A percentile compares a stretch with the other conserved stretches of the same genome.
These are phyloP conservation scores for Penicillium longicatenatum DNA, from an alignment of 495 filamentous ascomycete species.

Conservation along the genomic window DNA sequence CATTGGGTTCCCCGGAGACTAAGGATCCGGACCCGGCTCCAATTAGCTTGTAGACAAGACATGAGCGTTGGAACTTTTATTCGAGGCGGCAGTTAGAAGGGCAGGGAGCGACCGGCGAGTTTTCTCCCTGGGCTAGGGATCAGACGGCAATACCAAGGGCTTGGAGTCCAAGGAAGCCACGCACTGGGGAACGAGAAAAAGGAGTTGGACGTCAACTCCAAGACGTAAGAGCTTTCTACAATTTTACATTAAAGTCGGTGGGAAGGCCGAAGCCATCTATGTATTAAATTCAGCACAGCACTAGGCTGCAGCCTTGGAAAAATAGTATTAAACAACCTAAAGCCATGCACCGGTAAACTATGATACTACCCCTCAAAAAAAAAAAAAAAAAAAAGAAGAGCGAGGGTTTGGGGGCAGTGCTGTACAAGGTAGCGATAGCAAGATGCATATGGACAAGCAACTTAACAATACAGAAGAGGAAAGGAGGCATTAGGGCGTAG, in stretches of 20 bases:
- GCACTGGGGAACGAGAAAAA: not conserved
- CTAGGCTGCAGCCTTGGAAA: slow-evolving; percentile 10
- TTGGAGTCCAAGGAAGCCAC: not conserved
- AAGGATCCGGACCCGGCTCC: not conserved
- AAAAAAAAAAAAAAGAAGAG: slow-evolving; percentile 20
- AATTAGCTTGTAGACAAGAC: not conserved
- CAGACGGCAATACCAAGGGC: not conserved
- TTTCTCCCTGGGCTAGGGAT: not conserved
- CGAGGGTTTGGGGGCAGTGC: slow-evolving; percentile 12
- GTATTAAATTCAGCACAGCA: slow-evolving; percentile 13
- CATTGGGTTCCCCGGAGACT: slow-evolving; percentile 8
- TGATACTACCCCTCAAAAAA: slow-evolving; percentile 15
- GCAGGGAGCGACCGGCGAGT: not conserved
- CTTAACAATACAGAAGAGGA: slow-evolving; percentile 29
- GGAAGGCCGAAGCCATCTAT: not conserved
- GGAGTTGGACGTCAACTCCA: not conserved
- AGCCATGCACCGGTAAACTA: slow-evolving; percentile 25
- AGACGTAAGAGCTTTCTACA: not conserved
- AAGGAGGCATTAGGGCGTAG: slow-evolving; percentile 30
- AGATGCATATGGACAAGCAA: slow-evolving; percentile 31
- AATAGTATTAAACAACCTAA: slow-evolving; percentile 38
- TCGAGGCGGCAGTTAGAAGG: not conserved
- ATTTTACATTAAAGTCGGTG: no score
- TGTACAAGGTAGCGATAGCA: slow-evolving; percentile 30
- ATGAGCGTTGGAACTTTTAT: not conserved